Base-by-base conservation (phyloP, 192 early-diverging fungal species). In the Linnemannia zychae region DNA sequence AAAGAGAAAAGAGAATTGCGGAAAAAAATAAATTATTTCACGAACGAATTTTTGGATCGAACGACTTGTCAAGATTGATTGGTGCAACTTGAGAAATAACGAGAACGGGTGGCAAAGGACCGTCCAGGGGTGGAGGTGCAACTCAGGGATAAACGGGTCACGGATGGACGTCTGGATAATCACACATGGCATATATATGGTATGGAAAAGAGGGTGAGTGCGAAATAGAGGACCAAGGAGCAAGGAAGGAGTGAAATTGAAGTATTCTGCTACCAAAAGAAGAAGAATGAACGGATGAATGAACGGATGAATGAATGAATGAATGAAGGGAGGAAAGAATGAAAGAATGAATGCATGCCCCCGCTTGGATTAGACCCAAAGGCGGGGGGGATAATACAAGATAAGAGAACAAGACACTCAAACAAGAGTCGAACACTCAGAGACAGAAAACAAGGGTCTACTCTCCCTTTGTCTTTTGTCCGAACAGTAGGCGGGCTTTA, bases 381-480 rank as follows among this genome's bases (percentile, higher is more conserved):
- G n/a, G n/a, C n/a, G n/a, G n/a, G n/a, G n/a, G n/a, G n/a, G n/a
- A n/a, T n/a, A 49, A 17, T 15, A 49, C 9, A 49, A 49, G 48
- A 63, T 63, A 63, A 63, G 57, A 31, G 24, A 16, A 57, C 52
- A n/a, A 57, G 57, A 60, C 1, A 13, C 24, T 9, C 40, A 44
- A 22, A 15, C n/a, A 3, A 31, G 52, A 57, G 48, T 17, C 48
- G 2, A 17, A 44, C 24, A 63, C 11, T 57, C 52, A 63, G 57
- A 60, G 12, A 63, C 57, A 63, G 28, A 28, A 63, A 63, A 63
- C 57, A 63, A 63, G 57, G 57, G 57, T 63, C 57, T 28, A 31
- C 12, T 60, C 2, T 24, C 40, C 9, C 40, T 44, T 44, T 3
- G 3, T 44, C 40, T 9, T 44, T 3, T 44, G 40, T 44, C 40